Percentiles rank a stretch among this genome's conserved stretches.
phyloP scores from a whole-genome alignment of 2,329 filamentous ascomycete genomes.

The Diplodia sapinea region DNA sequence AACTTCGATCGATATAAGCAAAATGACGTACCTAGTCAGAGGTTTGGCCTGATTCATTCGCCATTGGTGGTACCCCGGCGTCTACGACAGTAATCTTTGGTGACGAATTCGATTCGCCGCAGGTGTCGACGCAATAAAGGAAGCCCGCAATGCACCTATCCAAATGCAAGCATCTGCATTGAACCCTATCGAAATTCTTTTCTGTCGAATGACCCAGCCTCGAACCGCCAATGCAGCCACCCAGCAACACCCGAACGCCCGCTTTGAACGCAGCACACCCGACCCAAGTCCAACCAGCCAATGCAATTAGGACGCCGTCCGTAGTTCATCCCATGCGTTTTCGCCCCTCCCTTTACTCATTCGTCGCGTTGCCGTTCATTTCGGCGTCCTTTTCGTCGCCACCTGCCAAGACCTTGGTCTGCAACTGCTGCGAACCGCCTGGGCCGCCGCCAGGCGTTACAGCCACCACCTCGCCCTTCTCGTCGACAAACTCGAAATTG shows the following conservation, averaged over 20 bases:
- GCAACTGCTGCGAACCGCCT: conserved; percentile 34
- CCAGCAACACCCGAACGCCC: conserved; percentile 25
- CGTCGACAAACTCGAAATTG: conserved; percentile 97
- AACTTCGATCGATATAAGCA: too few species aligned
- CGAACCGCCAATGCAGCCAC: background rate
- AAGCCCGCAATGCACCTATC: background rate
- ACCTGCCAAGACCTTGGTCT: conserved; percentile 47
- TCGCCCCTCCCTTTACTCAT: background rate
- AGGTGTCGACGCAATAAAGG: background rate
- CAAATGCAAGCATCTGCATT: conserved; percentile 11
- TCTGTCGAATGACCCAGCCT: background rate
- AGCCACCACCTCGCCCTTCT: conserved; percentile 85
- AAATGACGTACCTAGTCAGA: too few species aligned
- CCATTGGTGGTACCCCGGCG: background rate
- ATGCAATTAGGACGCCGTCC: conserved; percentile 25
- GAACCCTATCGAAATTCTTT: conserved; percentile 8
- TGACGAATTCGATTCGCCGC: too few species aligned
- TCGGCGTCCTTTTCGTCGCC: conserved; percentile 25
- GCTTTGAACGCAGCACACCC: conserved; percentile 28
- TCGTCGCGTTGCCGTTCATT: conserved; percentile 14
- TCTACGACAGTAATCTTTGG: background rate
- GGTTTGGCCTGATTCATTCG: background rate
- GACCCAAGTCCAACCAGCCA: conserved; percentile 11
- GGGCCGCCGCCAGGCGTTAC: conserved; percentile 72
- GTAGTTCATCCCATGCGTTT: background rate